Base-by-base conservation (phyloP, 2,329 filamentous ascomycete genomes). In the Moelleriella libera region DNA sequence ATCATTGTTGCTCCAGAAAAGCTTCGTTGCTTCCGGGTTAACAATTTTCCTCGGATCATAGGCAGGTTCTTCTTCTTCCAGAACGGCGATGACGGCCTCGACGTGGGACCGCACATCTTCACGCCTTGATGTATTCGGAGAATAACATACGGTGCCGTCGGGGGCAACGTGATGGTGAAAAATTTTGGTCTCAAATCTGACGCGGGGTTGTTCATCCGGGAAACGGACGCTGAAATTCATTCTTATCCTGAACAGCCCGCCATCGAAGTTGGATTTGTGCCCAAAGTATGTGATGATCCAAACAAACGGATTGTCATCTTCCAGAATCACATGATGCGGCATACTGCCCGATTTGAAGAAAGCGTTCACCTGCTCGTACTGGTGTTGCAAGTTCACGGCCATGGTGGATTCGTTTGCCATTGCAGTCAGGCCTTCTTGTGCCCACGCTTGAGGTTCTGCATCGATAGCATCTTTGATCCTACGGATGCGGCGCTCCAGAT, bases 231-330 rank as follows among this genome's bases (percentile, higher is more conserved):
- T 94, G 57, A 97, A 82, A 57, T 72, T 73, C 48, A 97, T 72
- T 56, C 75, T 83, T 62, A 96, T 83, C 51, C 78, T 79, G 68
- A 97, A 90, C 51, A 97, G 76, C 2, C 90, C 88, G 12, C 89
- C 90, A 56, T 97, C 90, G 2, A 97, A 76, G 55, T 94, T 88
- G 5, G 88, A 94, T 83, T 92, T 94, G 1, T 88, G 87, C 30
- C 92, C 92, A 60, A 96, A 94, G 61, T 95, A 89, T 1, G 87
- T 92, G 50, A 97, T 63, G 21, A 75, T 65, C 92, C 92, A 97
- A 21, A 90, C 73, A 58, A 96, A 96, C 0, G 90, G 89, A 57
- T 96, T 97, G 40, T 74, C 77, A 53, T 92, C 74, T 31, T 85
- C 81, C 6, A 97, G 69, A 48, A 81, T 77, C 39, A 97, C 68